These are phyloP conservation scores for Podaxis rugospora DNA, from an alignment of 768 basidiomycete species.

Conservation along the genomic window DNA sequence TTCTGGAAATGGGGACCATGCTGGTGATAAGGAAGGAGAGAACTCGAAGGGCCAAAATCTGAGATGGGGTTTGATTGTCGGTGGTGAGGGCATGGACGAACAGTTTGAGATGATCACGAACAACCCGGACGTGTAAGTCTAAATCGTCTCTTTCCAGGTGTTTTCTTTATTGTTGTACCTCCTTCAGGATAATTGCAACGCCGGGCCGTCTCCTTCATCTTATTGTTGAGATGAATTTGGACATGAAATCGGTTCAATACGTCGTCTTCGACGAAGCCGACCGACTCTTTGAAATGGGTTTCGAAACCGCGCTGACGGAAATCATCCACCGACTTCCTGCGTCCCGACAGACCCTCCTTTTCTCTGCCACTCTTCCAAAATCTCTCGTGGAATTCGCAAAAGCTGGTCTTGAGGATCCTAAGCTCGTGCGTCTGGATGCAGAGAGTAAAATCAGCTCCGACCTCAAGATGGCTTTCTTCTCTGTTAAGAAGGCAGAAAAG, in stretches of 20 bases:
- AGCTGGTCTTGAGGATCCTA: constrained; percentile 90
- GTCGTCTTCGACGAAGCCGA: constrained; percentile 98
- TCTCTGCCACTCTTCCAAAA: constrained; percentile 95
- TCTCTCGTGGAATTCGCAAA: constrained; percentile 98
- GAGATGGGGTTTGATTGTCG: constrained; percentile 92
- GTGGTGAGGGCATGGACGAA: constrained; percentile 92
- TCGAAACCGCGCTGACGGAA: constrained; percentile 87
- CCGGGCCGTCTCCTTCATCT: constrained; percentile 97
- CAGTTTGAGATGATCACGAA: constrained; percentile 94
- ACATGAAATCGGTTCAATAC: constrained; percentile 81
- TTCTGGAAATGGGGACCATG: constrained; percentile 56
- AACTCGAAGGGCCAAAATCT: constrained; percentile 56
- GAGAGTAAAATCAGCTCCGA: constrained; percentile 95
- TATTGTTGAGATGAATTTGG: constrained; percentile 93
- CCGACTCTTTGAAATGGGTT: constrained; percentile 97
- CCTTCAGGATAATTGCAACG: constrained; percentile 86
- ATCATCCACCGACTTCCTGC: constrained; percentile 86
- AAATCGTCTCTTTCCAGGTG: constrained; percentile 1
- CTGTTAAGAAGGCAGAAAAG: constrained; percentile 89
- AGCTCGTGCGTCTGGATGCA: constrained; percentile 92
- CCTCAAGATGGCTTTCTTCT: constrained; percentile 92
- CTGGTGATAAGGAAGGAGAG: constrained; percentile 66
- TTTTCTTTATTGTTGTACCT: constrained; percentile 12
- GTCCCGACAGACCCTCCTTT: constrained; percentile 87
- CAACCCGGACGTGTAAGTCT: constrained; percentile 90